Conservation (phyloP, 2,329 filamentous ascomycete genomes). For the Davidsoniella australis region DNA sequence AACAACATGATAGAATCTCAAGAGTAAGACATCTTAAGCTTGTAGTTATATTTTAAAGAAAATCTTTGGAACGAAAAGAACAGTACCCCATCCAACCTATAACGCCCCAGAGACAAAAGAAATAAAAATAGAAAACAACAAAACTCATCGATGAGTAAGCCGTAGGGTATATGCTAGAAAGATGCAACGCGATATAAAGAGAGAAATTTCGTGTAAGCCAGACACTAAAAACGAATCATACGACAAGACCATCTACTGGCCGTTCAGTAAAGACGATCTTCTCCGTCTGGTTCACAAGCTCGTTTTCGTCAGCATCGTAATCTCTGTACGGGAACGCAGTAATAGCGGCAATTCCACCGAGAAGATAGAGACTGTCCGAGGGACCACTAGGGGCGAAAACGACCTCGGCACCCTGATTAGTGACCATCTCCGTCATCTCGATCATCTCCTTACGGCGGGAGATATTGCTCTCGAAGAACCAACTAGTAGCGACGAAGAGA, state of each 20-base stretch:
- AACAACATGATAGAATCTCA: too few species aligned
- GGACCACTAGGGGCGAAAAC: constrained; percentile 22
- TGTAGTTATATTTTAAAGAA: background rate
- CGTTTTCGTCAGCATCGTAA: constrained; percentile 33
- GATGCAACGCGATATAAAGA: too few species aligned
- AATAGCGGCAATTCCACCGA: constrained; percentile 80
- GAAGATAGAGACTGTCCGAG: constrained; percentile 68
- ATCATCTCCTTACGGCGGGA: constrained; percentile 67
- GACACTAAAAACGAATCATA: background rate
- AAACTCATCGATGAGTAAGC: too few species aligned
- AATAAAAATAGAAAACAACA: too few species aligned
- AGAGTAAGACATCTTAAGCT: too few species aligned
- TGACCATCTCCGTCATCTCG: constrained; percentile 71
- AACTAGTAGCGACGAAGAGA: constrained; percentile 67
- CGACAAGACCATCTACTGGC: constrained; percentile 11
- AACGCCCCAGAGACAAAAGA: background rate
- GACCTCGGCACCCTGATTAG: constrained; percentile 66
- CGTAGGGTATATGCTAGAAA: too few species aligned
- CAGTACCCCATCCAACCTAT: background rate
- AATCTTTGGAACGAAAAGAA: background rate
- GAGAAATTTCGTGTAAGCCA: too few species aligned
- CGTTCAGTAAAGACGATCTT: constrained; percentile 9
- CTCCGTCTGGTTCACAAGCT: constrained; percentile 8
- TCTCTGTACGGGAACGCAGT: constrained; percentile 81
- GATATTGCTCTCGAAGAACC: constrained; percentile 75